phyloP scores from a whole-genome alignment of 768 basidiomycete species.

The Neoboletus subvelutipes region DNA sequence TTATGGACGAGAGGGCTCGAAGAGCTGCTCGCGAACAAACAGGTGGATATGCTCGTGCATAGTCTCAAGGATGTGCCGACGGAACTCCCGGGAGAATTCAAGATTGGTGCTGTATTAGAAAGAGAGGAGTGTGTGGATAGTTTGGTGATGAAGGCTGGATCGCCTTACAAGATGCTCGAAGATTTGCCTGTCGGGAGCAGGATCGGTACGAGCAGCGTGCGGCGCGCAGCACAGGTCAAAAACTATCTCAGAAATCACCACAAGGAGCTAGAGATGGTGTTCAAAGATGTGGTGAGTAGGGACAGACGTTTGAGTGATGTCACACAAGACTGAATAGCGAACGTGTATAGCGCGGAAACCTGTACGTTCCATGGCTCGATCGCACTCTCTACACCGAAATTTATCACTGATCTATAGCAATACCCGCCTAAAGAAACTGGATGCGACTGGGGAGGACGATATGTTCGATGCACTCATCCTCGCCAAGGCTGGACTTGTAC shows the following conservation, averaged over 20 bases:
- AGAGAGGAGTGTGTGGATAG: constrained; percentile 89
- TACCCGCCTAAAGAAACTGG: constrained; percentile 89
- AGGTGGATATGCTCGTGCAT: constrained; percentile 92
- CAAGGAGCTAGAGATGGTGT: constrained; percentile 48
- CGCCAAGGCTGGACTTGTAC: constrained; percentile 88
- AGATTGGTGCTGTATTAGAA: constrained; percentile 80
- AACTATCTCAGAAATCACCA: constrained; percentile 60
- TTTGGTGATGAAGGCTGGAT: constrained; percentile 78
- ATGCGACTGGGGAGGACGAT: constrained; percentile 60
- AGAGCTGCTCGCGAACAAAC: constrained; percentile 65
- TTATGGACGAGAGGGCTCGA: constrained; percentile 98
- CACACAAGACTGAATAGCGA: not conserved
- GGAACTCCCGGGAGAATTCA: constrained; percentile 76
- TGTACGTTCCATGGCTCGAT: constrained; percentile 50
- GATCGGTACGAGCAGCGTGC: constrained; percentile 94
- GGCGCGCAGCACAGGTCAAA: constrained; percentile 87
- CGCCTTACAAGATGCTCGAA: constrained; percentile 65
- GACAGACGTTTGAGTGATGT: not conserved
- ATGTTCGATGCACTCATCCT: constrained; percentile 88
- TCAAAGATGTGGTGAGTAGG: constrained; percentile 82
- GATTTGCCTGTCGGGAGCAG: constrained; percentile 87
- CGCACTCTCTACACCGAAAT: not conserved
- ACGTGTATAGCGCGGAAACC: constrained; percentile 68
- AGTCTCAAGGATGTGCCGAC: constrained; percentile 94
- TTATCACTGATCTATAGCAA: constrained; percentile 49